These are phyloP conservation scores for Cystobasidium ongulense DNA, from an alignment of 768 basidiomycete species.

Conservation along the genomic window DNA sequence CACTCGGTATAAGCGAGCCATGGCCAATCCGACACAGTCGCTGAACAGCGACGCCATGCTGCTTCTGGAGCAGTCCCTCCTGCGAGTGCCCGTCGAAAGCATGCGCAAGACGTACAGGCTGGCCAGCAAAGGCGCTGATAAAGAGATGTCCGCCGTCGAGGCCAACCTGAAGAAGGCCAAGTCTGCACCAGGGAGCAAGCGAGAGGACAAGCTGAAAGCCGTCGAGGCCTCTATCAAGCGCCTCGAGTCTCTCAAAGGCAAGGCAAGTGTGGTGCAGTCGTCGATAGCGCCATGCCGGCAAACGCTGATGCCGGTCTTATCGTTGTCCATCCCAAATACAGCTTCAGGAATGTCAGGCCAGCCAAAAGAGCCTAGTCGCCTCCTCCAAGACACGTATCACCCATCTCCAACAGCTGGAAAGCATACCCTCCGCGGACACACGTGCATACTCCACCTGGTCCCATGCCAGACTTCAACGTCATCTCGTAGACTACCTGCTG, in stretches of 20 bases:
- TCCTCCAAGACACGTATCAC: constrained; percentile 30
- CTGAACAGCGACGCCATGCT: constrained; percentile 19
- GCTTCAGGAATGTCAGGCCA: constrained; percentile 7
- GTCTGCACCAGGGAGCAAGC: neutral
- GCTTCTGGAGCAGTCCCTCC: constrained; percentile 16
- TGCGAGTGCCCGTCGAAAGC: constrained; percentile 19
- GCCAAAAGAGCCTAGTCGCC: neutral
- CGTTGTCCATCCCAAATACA: constrained; percentile 12
- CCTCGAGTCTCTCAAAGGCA: constrained; percentile 74
- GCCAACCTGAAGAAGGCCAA: neutral
- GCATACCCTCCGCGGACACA: constrained; percentile 51
- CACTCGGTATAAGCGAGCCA: neutral
- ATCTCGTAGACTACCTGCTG: constrained; percentile 87
- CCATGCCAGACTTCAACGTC: constrained; percentile 69
- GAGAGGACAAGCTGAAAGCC: constrained; percentile 52
- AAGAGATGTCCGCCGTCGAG: constrained; percentile 4
- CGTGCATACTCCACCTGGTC: constrained; percentile 68
- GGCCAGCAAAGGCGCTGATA: constrained; percentile 5
- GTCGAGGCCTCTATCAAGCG: constrained; percentile 69
- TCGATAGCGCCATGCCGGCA: neutral
- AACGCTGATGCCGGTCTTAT: constrained; percentile 8
- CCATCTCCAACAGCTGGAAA: constrained; percentile 52
- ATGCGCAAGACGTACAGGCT: constrained; percentile 19
- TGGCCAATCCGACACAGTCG: neutral
- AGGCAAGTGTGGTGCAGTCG: constrained; percentile 53